Percentiles rank a stretch among this genome's conserved stretches.
phyloP scores from a whole-genome alignment of 257 asterid genomes.

The Nicotiana otophora region DNA sequence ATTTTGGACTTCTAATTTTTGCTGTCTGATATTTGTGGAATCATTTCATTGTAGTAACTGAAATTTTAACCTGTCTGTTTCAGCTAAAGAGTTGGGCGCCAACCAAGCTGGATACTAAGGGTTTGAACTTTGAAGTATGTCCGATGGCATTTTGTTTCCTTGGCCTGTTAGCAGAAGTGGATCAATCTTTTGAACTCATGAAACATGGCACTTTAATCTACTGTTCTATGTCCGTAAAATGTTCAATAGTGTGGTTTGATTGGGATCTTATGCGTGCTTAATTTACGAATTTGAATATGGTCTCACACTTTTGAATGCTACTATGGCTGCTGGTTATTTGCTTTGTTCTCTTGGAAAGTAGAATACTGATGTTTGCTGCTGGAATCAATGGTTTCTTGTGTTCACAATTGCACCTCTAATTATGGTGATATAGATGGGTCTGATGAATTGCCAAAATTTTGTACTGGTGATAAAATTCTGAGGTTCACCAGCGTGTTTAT shows the following conservation, averaged over 20 bases:
- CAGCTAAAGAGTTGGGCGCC: not conserved
- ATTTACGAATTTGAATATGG: slow-evolving; percentile 33
- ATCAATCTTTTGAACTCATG: slow-evolving; percentile 35
- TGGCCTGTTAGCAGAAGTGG: slow-evolving; percentile 28
- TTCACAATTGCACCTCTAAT: slow-evolving; percentile 29
- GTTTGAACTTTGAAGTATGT: not conserved
- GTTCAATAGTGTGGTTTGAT: slow-evolving; percentile 37
- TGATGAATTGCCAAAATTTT: not conserved
- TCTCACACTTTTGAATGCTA: slow-evolving; percentile 48
- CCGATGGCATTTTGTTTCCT: not conserved
- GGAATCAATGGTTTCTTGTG: slow-evolving; percentile 37
- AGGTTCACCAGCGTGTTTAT: slow-evolving; percentile 20
- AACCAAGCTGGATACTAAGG: not conserved
- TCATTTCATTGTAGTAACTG: not conserved
- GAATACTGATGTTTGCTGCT: slow-evolving; percentile 37
- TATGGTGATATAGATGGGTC: slow-evolving; percentile 25
- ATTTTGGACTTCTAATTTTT: not conserved
- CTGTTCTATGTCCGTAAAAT: slow-evolving; percentile 40
- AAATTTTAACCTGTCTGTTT: not conserved
- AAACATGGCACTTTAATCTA: slow-evolving; percentile 41
- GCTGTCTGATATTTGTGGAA: not conserved
- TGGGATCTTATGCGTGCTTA: slow-evolving; percentile 44
- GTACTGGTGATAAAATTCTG: slow-evolving; percentile 14
- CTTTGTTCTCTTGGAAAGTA: slow-evolving; percentile 36
- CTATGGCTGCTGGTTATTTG: slow-evolving; percentile 61